Base-by-base conservation (phyloP, 192 early-diverging fungal species). In the Gigaspora rosea region DNA sequence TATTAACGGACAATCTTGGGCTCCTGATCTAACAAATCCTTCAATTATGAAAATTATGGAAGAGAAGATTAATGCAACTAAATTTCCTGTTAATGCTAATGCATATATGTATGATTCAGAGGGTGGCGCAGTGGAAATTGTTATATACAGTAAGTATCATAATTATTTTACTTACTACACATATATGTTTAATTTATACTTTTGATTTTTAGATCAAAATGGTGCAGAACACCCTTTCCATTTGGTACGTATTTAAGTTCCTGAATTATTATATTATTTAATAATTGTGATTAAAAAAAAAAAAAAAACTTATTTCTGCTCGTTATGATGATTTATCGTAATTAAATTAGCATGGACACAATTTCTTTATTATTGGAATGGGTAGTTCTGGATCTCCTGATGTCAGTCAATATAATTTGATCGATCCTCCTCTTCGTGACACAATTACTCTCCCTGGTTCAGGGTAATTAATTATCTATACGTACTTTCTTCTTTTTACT, bases 361-460 rank as follows among this genome's bases (percentile, higher is more conserved):
- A 69, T 33, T 87, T 87, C 63, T 84, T 80, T 20, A 73, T 86
- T 0, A 49, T 86, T 8, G 82, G 80, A 27, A 78, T 78, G 27
- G 82, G 82, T 15, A 47, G 66, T 57, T 79, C 79, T 48, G 65
- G 80, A 49, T 13, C 46, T 56, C 61, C 76, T 27, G 50, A 80
- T 70, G 79, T 80, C 48, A 78, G 80, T 35, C 80, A 83, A 49
- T 79, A 85, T 56, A 80, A 82, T 51, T 75, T 81, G n/a, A 68
- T 86, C 27, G 90, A 90, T 70, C 94, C 94, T 8, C 69, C 89
- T 15, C 85, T 90, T 15, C 90, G 95, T 78, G 95, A 97, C 76
- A 92, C 91, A 4, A 84, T 95, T 22, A 79, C 85, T 8, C 85
- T 95, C 7, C 91, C 91, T 15, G 85, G 84, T 68, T 83, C 87